A percentile compares a stretch with the other conserved stretches of the same genome.
Evolutionary conservation across 495 filamentous ascomycete genomes (phyloP).

Genomic region (Trichoderma orchidacearum): DNA sequence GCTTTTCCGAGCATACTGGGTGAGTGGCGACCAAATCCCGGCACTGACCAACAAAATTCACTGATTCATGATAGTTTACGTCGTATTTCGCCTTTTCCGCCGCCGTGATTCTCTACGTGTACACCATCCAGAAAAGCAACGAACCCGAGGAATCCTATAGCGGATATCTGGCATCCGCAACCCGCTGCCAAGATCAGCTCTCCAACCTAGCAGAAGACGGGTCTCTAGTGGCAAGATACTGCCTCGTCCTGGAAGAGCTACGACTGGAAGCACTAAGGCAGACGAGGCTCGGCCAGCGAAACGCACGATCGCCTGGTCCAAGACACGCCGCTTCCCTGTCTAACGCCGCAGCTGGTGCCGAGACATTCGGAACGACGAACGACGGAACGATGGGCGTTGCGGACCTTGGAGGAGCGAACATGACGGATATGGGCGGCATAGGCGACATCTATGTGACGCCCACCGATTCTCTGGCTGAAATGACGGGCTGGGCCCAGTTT

Average conservation of each 20-base stretch:
- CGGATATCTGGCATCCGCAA: conserved; percentile 13
- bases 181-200: conserved; percentile 15
- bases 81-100: conserved; percentile 42
- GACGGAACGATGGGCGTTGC: neutral
- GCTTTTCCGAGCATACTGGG: conserved; percentile 14
- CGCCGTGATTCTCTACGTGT: conserved; percentile 39
- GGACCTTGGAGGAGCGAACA: neutral
- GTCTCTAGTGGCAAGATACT: conserved; percentile 17
- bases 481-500: conserved; percentile 15
- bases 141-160: conserved; percentile 5
- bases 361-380: neutral
- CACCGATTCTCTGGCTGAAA: conserved; percentile 12
- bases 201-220: conserved; percentile 11
- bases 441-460: conserved; percentile 6
- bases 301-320: neutral
- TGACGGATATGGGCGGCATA: conserved; percentile 2
- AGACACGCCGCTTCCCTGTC: neutral
- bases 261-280: conserved; percentile 21
- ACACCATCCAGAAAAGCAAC: conserved; percentile 31
- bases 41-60: neutral
- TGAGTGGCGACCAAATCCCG: neutral
- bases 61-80: conserved; percentile 30
- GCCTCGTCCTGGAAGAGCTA: conserved; percentile 28
- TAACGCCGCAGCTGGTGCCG: neutral
- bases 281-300: neutral